Percentiles rank a stretch among this genome's conserved stretches.
These are phyloP conservation scores for Diutina rugosa DNA, from an alignment of 1,139 yeast genomes.

Conservation along the genomic window DNA sequence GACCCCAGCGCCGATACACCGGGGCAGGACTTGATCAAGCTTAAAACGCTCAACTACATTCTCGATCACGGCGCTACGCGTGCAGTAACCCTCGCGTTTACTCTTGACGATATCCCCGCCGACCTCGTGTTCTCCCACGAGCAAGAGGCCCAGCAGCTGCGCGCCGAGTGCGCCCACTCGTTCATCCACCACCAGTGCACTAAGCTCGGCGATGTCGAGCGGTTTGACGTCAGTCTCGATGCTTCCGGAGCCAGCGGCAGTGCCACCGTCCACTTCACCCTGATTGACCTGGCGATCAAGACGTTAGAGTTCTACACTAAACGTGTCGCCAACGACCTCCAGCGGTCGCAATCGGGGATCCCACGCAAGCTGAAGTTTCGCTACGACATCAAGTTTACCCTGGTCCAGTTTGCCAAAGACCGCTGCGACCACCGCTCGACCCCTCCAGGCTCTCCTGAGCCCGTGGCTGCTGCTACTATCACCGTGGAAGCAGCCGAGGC, in stretches of 20 bases:
- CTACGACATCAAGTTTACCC: slow-evolving; percentile 7
- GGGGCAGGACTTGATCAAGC: slow-evolving; percentile 23
- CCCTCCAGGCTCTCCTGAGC: not conserved
- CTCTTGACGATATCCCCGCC: slow-evolving; percentile 3
- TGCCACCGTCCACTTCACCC: slow-evolving; percentile 21
- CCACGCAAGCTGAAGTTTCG: slow-evolving; percentile 2
- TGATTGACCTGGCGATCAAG: slow-evolving; percentile 28
- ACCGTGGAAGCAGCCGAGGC: not conserved
- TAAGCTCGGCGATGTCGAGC: slow-evolving; percentile 25
- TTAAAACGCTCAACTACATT: slow-evolving; percentile 30
- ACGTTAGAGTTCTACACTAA: slow-evolving; percentile 20
- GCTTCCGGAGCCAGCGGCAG: slow-evolving; percentile 6
- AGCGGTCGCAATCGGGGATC: slow-evolving; percentile 2
- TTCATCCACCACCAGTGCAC: slow-evolving; percentile 12
- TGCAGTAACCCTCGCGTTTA: slow-evolving; percentile 13
- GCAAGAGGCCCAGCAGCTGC: slow-evolving; percentile 3
- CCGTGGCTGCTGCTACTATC: not conserved
- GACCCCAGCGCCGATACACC: slow-evolving; percentile 11
- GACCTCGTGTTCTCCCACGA: slow-evolving; percentile 1
- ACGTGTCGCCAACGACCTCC: slow-evolving; percentile 14
- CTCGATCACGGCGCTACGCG: slow-evolving; percentile 29
- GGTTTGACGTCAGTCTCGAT: slow-evolving; percentile 9
- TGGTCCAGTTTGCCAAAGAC: slow-evolving; percentile 19
- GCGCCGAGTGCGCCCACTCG: slow-evolving; percentile 7
- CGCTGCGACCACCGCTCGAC: slow-evolving; percentile 7